phyloP scores from a whole-genome alignment of 2,329 filamentous ascomycete species.

The Penicillium hordei region DNA sequence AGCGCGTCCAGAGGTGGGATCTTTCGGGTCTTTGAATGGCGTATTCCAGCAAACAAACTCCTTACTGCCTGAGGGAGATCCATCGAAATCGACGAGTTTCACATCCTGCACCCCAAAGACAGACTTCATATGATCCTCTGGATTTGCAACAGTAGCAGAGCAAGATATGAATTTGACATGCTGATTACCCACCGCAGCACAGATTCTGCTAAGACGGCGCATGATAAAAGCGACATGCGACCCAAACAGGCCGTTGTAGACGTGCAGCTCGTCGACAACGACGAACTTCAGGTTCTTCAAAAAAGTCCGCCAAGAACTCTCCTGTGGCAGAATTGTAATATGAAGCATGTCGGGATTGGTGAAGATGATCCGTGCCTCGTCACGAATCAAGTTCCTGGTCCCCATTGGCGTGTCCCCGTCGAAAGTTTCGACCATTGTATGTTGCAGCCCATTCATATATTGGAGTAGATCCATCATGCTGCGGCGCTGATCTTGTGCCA shows the following conservation, averaged over 20 bases:
- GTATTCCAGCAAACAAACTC: constrained; percentile 99
- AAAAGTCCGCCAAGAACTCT: constrained; percentile 84
- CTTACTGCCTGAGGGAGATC: constrained; percentile 86
- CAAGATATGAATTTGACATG: constrained; percentile 90
- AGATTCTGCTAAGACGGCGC: constrained; percentile 81
- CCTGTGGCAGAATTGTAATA: constrained; percentile 87
- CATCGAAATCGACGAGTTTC: constrained; percentile 81
- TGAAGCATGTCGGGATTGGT: constrained; percentile 99
- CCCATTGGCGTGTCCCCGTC: constrained; percentile 90
- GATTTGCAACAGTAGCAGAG: constrained; percentile 94
- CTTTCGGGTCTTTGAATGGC: constrained; percentile 83
- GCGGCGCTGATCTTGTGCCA: constrained; percentile 89
- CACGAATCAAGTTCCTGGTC: constrained; percentile 75
- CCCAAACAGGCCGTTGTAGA: constrained; percentile 93
- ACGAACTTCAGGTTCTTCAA: constrained; percentile 88
- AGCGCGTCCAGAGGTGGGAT: constrained; percentile 81
- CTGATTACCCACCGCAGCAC: constrained; percentile 83
- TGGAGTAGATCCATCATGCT: constrained; percentile 81
- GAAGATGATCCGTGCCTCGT: constrained; percentile 89
- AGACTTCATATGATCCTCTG: constrained; percentile 83
- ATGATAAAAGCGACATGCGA: constrained; percentile 95
- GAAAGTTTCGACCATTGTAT: constrained; percentile 83
- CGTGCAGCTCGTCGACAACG: constrained; percentile 88
- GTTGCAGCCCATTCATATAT: constrained; percentile 75
- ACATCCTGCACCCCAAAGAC: constrained; percentile 89